These are phyloP conservation scores for Microcyclospora pomicola DNA, from an alignment of 2,329 filamentous ascomycete species.

Conservation along the genomic window DNA sequence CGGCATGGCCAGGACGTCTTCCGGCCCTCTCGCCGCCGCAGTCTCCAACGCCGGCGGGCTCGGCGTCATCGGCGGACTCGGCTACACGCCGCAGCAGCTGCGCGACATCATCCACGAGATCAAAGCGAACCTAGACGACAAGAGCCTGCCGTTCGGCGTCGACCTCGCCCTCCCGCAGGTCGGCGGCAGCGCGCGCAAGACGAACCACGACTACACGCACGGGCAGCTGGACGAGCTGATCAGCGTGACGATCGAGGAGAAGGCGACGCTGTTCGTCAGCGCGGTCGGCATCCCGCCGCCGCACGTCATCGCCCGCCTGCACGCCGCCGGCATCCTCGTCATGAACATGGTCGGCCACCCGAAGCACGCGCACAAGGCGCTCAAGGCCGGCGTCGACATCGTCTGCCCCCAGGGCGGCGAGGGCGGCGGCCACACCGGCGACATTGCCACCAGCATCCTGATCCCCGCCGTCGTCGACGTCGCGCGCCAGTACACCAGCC, in stretches of 20 bases:
- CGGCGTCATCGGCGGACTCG: slow-evolving; percentile 47
- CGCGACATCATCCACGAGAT: slow-evolving; percentile 73
- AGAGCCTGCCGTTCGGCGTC: slow-evolving; percentile 70
- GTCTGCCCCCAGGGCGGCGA: slow-evolving; percentile 88
- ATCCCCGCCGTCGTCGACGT: slow-evolving; percentile 81
- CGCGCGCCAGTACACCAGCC: slow-evolving; percentile 55
- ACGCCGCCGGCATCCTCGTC: slow-evolving; percentile 64
- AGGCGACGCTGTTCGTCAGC: slow-evolving; percentile 72
- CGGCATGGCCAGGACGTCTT: slow-evolving; percentile 81
- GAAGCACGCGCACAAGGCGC: slow-evolving; percentile 77
- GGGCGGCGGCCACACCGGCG: slow-evolving; percentile 84
- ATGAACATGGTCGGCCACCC: slow-evolving; percentile 98
- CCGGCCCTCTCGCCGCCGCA: slow-evolving; percentile 64
- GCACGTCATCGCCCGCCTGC: slow-evolving; percentile 59
- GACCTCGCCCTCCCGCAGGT: slow-evolving; percentile 86
- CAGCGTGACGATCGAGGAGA: slow-evolving; percentile 69
- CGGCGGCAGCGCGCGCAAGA: slow-evolving; percentile 69
- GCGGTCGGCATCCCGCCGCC: slow-evolving; percentile 78
- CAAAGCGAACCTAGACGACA: slow-evolving; percentile 55
- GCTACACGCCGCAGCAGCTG: slow-evolving; percentile 60
- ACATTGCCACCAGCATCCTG: slow-evolving; percentile 72
- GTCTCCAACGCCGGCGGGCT: slow-evolving; percentile 82
- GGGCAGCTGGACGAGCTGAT: slow-evolving; percentile 80
- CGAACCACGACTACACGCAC: slow-evolving; percentile 90
- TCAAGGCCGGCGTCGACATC: slow-evolving; percentile 77